Base-by-base conservation (phyloP, 768 basidiomycete species). In the Sporobolomyces pararoseus region DNA sequence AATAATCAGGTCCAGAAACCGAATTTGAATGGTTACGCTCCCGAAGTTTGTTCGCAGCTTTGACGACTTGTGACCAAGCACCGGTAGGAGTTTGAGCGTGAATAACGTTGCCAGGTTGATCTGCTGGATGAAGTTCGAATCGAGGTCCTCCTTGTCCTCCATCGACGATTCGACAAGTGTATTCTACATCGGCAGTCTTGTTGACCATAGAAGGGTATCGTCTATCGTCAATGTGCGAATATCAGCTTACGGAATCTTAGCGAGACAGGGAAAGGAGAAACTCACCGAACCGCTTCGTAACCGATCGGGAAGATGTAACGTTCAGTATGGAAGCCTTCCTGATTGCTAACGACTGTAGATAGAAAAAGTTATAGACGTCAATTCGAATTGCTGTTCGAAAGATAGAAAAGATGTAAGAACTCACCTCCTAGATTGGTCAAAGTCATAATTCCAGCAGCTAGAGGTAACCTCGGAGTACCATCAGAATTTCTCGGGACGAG, bases 231-330 rank as follows among this genome's bases (percentile, higher is more conserved):
- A 51, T 5, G 27, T 10, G 52, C 25, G 31, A 25, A 29, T 31
- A 12, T 27, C 10, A 39, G 19, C 19, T 19, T 17, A 27, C 59
- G 31, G 27, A n/a, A 59, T 14, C 49, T 65, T 49, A 42, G 13
- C 23, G 23, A 49, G 25, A 65, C 63, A 37, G 44, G 58, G 37
- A 27, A 50, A 19, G 31, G 68, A 51, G 14, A 0, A 23, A 77
- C 84, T 57, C 49, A 88, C 89, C 89, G 84, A 6, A 86, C 88
- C 7, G 90, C 88, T 76, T 89, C 88, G 77, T 90, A 91, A 21
- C 89, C 89, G 47, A 91, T 87, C 14, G 90, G 90, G 75, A 90
- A 92, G 72, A 92, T 91, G 77, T 91, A 91, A 61, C 90, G 82
- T 78, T 91, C 89, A 0, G 90, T 90, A 77, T 90, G 88, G 76